Percentiles rank a stretch among this genome's conserved stretches.
phyloP scores from a whole-genome alignment of 768 basidiomycete species.

The Trametes maxima region DNA sequence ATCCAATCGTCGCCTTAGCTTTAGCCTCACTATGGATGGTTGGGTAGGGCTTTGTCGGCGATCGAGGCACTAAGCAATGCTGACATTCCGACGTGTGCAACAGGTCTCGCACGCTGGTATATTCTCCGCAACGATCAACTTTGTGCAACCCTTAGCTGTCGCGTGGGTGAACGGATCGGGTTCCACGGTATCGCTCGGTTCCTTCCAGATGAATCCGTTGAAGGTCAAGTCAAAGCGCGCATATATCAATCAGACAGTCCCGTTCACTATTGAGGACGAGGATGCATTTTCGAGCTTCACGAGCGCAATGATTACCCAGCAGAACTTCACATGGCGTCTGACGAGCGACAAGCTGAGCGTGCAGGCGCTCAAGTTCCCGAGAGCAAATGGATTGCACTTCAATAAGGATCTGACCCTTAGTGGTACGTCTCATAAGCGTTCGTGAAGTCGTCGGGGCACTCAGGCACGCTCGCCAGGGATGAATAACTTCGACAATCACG shows the following conservation, averaged over 20 bases:
- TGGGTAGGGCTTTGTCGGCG: constrained; percentile 42
- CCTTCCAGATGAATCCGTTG: constrained; percentile 50
- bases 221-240: constrained; percentile 58
- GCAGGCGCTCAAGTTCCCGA: constrained; percentile 68
- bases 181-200: constrained; percentile 54
- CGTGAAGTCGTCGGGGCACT: constrained; percentile 1
- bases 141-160: constrained; percentile 58
- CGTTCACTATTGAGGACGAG: constrained; percentile 58
- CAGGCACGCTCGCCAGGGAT: constrained; percentile 43
- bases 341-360: constrained; percentile 58
- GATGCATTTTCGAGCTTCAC: constrained; percentile 65
- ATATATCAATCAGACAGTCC: constrained; percentile 58
- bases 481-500: constrained; percentile 61
- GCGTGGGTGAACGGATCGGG: constrained; percentile 56
- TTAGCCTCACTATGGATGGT: constrained; percentile 53
- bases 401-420: constrained; percentile 60
- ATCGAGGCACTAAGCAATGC: not conserved
- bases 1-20: constrained; percentile 38
- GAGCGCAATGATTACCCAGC: constrained; percentile 61
- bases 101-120: constrained; percentile 70
- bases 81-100: not conserved
- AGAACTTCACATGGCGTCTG: constrained; percentile 70
- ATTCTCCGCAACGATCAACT: constrained; percentile 62
- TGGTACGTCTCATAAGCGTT: constrained; percentile 36
- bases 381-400: constrained; percentile 65